phyloP scores from a whole-genome alignment of 805 yeast species.

The Starmerella davenportii region DNA sequence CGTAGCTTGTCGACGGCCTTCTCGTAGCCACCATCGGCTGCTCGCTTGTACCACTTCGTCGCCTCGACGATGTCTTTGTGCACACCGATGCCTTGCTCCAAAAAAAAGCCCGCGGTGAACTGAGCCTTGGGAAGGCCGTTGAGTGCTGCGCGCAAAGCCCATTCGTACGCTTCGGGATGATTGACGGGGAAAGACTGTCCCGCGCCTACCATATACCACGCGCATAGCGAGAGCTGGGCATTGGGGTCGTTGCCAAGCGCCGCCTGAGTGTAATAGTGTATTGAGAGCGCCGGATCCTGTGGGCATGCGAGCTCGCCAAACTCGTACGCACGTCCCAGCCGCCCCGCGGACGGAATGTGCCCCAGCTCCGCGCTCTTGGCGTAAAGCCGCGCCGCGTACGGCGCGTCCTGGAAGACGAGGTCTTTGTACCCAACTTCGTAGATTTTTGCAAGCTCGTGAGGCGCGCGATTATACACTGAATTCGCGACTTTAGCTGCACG shows the following conservation, averaged over 20 bases:
- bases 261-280: conserved; percentile 84
- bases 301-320: conserved; percentile 49
- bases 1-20: conserved; percentile 28
- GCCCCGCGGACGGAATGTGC: conserved; percentile 59
- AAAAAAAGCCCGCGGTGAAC: conserved; percentile 65
- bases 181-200: conserved; percentile 66
- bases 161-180: conserved; percentile 73
- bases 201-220: conserved; percentile 89
- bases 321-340: conserved; percentile 73
- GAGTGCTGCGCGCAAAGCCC: conserved; percentile 81
- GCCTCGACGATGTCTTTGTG: conserved; percentile 39
- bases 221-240: conserved; percentile 85
- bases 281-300: conserved; percentile 63
- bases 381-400: conserved; percentile 71
- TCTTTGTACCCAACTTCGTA: conserved; percentile 73
- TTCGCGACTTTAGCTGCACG: conserved; percentile 74
- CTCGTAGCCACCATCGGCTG: conserved; percentile 44
- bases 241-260: conserved; percentile 75
- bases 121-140: conserved; percentile 66
- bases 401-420: conserved; percentile 63
- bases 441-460: conserved; percentile 76
- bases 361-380: conserved; percentile 81
- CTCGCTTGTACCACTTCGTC: conserved; percentile 55
- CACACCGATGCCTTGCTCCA: conserved; percentile 79
- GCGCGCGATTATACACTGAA: conserved; percentile 79